Evolutionary conservation across 2,329 filamentous ascomycete species (phyloP).

Genomic region (Phoma herbarum): DNA sequence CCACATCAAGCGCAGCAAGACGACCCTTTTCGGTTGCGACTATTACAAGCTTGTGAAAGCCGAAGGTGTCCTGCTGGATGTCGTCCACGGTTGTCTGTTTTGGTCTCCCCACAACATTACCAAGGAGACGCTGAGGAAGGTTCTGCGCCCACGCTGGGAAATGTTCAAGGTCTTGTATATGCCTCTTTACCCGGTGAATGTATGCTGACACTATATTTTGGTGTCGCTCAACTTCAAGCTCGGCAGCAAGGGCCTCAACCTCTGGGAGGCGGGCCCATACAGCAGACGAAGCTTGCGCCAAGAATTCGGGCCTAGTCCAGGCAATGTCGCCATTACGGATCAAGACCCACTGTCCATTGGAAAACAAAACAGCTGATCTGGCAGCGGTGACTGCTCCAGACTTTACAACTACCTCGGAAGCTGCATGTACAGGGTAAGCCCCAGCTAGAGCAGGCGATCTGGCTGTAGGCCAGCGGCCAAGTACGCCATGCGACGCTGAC

Average conservation of each 20-base stretch:
- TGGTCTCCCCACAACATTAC: slow-evolving; percentile 63
- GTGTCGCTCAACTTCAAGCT: slow-evolving; percentile 85
- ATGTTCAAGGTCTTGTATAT: slow-evolving; percentile 78
- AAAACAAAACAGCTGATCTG: slow-evolving; percentile 73
- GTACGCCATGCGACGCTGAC: slow-evolving; percentile 76
- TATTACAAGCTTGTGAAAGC: slow-evolving; percentile 85
- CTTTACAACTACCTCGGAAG: slow-evolving; percentile 84
- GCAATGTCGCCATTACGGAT: slow-evolving; percentile 81
- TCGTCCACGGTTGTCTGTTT: slow-evolving; percentile 63
- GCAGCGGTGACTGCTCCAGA: slow-evolving; percentile 75
- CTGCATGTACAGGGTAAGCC: slow-evolving; percentile 67
- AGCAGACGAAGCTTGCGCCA: slow-evolving; percentile 81
- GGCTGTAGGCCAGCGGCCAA: slow-evolving; percentile 76
- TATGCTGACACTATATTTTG: slow-evolving; percentile 84
- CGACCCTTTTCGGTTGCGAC: slow-evolving; percentile 82
- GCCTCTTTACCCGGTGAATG: slow-evolving; percentile 83
- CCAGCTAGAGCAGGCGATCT: slow-evolving; percentile 42
- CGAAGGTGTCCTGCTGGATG: slow-evolving; percentile 77
- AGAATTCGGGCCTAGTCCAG: slow-evolving; percentile 83
- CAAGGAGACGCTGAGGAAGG: slow-evolving; percentile 73
- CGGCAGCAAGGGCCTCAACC: slow-evolving; percentile 77
- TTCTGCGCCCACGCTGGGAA: slow-evolving; percentile 77
- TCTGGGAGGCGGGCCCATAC: slow-evolving; percentile 81
- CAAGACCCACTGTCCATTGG: slow-evolving; percentile 79
- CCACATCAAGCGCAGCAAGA: slow-evolving; percentile 81